Base-by-base conservation (phyloP, 2,329 filamentous ascomycete genomes). In the Claviceps cyperi region DNA sequence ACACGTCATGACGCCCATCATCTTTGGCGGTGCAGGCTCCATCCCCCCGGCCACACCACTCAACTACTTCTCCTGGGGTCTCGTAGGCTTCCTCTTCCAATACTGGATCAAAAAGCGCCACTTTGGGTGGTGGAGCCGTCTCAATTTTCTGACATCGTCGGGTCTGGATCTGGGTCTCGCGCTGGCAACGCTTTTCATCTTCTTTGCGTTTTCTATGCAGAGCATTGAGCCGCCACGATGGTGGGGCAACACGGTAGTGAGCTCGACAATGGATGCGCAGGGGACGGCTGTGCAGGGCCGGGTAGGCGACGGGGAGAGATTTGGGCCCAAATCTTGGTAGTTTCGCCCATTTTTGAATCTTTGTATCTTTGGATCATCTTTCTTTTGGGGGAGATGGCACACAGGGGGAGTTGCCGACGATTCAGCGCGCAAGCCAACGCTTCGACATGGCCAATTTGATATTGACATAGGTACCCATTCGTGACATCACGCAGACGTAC, bases 21-120 rank as follows among this genome's bases (percentile, higher is more conserved):
- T 83, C 56, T 80, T 82, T 58, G 80, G 78, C 51, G 77, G 78
- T 21, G 71, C 75, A 6, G 73, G 71, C 1, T 55, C 67, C 36
- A 80, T 83, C 56, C 79, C 78, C 2, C 79, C 79, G 0, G 84
- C 84, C 3, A 84, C 83, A 0, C 83, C 83, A 0, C 74, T 87
- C 52, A 86, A 84, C 65, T 88, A 86, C 61, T 75, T 84, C 36
- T 74, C 76, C n/a, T 88, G 84, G 83, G 81, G 80, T 17, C 66
- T 83, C 50, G 80, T 87, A 3, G 84, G 84, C 32, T 80, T 78
- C 56, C 54, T 84, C 35, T 88, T 87, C 70, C 83, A 88, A 62
- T 79, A 78, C 62, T 73, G 70, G 59, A 76, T 88, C 60, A 79
- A 80, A 63, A 76, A 76, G 58, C 71, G 73, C 14, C 73, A 78